These are phyloP conservation scores for Rhodotorula diobovata DNA, from an alignment of 768 basidiomycete genomes.

Conservation along the genomic window DNA sequence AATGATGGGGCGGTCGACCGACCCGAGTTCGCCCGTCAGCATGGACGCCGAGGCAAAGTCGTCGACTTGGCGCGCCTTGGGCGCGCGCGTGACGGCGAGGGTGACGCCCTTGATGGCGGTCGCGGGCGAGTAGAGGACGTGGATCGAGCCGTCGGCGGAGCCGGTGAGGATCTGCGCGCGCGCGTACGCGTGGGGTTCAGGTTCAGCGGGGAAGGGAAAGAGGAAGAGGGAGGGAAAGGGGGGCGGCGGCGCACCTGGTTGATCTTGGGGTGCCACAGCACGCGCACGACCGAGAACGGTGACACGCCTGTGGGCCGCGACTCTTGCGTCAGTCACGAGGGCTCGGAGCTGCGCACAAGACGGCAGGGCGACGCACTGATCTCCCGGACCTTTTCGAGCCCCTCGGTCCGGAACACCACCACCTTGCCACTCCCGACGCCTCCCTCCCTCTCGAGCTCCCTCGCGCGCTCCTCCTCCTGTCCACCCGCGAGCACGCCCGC, in stretches of 20 bases:
- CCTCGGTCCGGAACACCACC: conserved; percentile 33
- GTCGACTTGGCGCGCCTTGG: conserved; percentile 49
- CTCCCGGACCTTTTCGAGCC: conserved; percentile 47
- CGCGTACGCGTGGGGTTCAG: no score
- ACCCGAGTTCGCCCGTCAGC: not conserved
- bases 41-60: not conserved
- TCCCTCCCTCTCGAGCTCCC: conserved; percentile 54
- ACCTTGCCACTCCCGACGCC: conserved; percentile 25
- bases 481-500: conserved; percentile 53
- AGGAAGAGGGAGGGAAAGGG: not conserved
- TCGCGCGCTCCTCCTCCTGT: conserved; percentile 51
- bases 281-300: conserved; percentile 64
- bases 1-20: conserved; percentile 74
- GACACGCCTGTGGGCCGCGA: conserved; percentile 39
- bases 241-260: conserved; percentile 68
- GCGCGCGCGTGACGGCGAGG: conserved; percentile 78
- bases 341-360: no score
- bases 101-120: conserved; percentile 90
- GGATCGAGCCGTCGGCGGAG: conserved; percentile 78
- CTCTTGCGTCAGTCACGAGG: no score
- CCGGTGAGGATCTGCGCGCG: conserved; percentile 70
- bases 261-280: conserved; percentile 93
- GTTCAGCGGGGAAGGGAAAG: not conserved
- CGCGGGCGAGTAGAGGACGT: conserved; percentile 84
- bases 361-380: conserved; percentile 11